A percentile compares a stretch with the other conserved stretches of the same genome.
phyloP scores from a whole-genome alignment of 257 asterid species.

The Solanum peruvianum region DNA sequence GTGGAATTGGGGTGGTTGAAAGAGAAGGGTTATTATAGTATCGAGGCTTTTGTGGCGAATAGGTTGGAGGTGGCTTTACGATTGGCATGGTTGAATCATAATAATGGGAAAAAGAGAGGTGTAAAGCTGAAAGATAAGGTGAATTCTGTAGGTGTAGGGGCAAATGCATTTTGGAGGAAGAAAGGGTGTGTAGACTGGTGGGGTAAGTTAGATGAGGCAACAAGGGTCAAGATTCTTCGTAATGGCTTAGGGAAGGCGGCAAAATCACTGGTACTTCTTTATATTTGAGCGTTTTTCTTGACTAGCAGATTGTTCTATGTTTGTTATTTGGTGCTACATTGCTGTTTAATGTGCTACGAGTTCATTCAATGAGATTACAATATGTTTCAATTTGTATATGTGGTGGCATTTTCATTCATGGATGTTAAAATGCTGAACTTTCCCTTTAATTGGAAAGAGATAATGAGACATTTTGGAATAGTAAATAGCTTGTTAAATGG shows the following conservation, averaged over 20 bases:
- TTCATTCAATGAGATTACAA: background rate
- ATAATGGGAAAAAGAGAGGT: slow-evolving; percentile 61
- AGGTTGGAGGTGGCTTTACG: slow-evolving; percentile 73
- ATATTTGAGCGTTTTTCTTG: background rate
- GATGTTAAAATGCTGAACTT: background rate
- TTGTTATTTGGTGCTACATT: background rate
- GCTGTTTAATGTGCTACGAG: background rate
- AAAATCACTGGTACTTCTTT: slow-evolving; percentile 50
- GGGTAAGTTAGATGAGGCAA: slow-evolving; percentile 65
- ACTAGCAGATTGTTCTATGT: background rate
- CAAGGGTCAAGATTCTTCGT: slow-evolving; percentile 42
- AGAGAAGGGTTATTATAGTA: slow-evolving; percentile 69
- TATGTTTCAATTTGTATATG: background rate
- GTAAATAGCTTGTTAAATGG: background rate
- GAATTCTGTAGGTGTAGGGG: slow-evolving; percentile 53
- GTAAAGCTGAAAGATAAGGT: slow-evolving; percentile 66
- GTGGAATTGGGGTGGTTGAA: slow-evolving; percentile 86
- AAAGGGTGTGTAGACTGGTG: slow-evolving; percentile 98
- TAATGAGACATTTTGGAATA: background rate
- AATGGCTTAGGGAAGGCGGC: slow-evolving; percentile 67
- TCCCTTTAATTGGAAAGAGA: background rate
- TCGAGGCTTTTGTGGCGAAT: slow-evolving; percentile 67
- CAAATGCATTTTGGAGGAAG: slow-evolving; percentile 89
- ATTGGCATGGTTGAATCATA: slow-evolving; percentile 75
- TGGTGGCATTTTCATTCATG: background rate